Base-by-base conservation (phyloP, 257 asterid species). In the Osmanthus fragrans region DNA sequence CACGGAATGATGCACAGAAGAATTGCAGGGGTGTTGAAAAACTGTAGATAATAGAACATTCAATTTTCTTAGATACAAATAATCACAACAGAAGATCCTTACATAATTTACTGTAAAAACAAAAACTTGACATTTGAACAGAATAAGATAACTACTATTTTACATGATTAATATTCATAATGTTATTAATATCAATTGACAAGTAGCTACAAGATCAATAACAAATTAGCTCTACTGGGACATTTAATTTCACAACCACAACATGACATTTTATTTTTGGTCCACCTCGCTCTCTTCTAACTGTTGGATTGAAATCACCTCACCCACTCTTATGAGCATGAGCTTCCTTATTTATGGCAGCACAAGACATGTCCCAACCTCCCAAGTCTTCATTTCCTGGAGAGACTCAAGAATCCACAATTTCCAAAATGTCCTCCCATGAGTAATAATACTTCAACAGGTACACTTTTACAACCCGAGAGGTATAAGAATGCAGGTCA, bases 1-100 rank as follows among this genome's bases (percentile, higher is more conserved):
- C 42, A 21, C 13, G 4, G 78, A 37, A 74, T 32, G 45, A 75
- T 37, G 74, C 51, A 29, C 40, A 7, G 85, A 76, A 80, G 73
- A 47, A 34, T 51, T 19, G 64, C 11, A 54, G 64, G 64, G 27
- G 23, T 54, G 27, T 54, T 54, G 25, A 19, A 2, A 54, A 54
- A 5, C 25, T 54, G 64, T 5, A 6, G 11, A 54, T 54, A 54
- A 54, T 5, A 19, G 64, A 54, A n/a, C 1, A 54, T n/a, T 54
- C 54, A 13, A 54, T 54, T 54, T 19, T n/a, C 25, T 54, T 54
- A 54, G 64, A 54, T 5, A 19, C 11, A 18, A 54, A 54, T 19
- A 54, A 54, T 15, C n/a, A 45, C 54, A 45, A 51, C 19, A 19
- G 64, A 19, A 54, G 27, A 4, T 54, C 64, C 64, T 54, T 54